Evolutionary conservation across 352 stramenopile species (phyloP).

Genomic region (Pythium utonaiense): DNA sequence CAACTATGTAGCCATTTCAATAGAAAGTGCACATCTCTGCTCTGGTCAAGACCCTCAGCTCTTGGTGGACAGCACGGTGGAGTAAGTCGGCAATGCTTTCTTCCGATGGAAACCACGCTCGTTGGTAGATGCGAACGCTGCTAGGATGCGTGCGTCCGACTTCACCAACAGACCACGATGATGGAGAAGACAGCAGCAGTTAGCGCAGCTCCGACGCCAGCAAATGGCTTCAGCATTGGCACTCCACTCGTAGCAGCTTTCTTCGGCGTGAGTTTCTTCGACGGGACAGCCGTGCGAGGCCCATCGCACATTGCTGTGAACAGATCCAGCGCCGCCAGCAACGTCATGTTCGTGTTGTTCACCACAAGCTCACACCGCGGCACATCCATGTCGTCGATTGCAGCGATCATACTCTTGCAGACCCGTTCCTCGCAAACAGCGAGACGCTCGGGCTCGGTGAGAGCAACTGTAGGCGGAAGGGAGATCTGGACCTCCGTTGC

Average conservation of each 20-base stretch:
- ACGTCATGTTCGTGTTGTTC: conserved; percentile 46
- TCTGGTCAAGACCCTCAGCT: too few species aligned
- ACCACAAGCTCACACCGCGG: conserved; percentile 45
- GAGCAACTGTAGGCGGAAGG: conserved; percentile 32
- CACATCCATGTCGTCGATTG: conserved; percentile 54
- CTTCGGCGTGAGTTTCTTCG: neutral
- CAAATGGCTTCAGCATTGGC: neutral
- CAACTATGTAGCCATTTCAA: too few species aligned
- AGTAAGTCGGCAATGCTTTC: too few species aligned
- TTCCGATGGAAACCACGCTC: neutral
- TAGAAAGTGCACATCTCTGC: too few species aligned
- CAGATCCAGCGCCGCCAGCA: conserved; percentile 43
- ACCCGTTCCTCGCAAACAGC: conserved; percentile 39
- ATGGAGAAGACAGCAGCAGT: neutral
- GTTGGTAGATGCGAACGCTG: too few species aligned
- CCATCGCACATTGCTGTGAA: conserved; percentile 44
- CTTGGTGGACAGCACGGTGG: too few species aligned
- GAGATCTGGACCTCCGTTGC: conserved; percentile 37
- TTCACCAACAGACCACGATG: neutral
- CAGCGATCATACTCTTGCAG: conserved; percentile 51
- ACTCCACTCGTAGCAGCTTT: neutral
- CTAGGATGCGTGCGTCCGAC: too few species aligned
- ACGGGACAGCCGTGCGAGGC: conserved; percentile 8
- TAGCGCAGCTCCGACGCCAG: neutral
- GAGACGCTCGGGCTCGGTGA: conserved; percentile 28